phyloP scores from a whole-genome alignment of 805 yeast genomes.

The Pichia rugopelliculosa region DNA sequence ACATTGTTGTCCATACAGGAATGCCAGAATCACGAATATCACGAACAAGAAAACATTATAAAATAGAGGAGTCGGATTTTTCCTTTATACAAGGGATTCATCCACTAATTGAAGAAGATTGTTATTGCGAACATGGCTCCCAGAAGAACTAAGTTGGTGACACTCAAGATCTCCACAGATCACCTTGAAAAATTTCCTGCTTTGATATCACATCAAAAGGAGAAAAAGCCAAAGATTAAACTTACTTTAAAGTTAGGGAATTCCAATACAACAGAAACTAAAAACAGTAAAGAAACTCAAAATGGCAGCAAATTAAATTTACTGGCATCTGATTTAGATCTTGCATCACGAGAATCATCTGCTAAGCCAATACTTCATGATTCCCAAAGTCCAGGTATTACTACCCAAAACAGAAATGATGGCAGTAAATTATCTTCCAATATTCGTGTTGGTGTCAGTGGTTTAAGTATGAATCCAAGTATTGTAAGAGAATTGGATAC shows the following conservation, averaged over 20 bases:
- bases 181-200: slow-evolving; percentile 15
- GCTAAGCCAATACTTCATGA: background rate
- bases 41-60: background rate
- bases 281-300: background rate
- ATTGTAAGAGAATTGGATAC: slow-evolving; percentile 23
- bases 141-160: slow-evolving; percentile 11
- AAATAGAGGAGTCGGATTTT: background rate
- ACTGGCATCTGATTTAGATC: background rate
- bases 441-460: slow-evolving; percentile 18
- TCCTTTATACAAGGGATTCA: background rate
- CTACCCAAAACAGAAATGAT: background rate
- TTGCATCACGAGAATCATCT: background rate
- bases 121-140: slow-evolving; percentile 1
- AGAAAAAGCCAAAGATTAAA: slow-evolving; percentile 9
- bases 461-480: slow-evolving; percentile 22
- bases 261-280: background rate
- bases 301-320: background rate
- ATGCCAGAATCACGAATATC: background rate
- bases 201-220: slow-evolving; percentile 9
- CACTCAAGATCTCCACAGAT: slow-evolving; percentile 11
- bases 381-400: background rate
- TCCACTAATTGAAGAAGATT: background rate
- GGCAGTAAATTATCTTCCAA: slow-evolving; percentile 6
- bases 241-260: slow-evolving; percentile 6
- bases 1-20: background rate